phyloP scores from a whole-genome alignment of 2,329 filamentous ascomycete genomes.

The Tolypocladium cylindrosporum region DNA sequence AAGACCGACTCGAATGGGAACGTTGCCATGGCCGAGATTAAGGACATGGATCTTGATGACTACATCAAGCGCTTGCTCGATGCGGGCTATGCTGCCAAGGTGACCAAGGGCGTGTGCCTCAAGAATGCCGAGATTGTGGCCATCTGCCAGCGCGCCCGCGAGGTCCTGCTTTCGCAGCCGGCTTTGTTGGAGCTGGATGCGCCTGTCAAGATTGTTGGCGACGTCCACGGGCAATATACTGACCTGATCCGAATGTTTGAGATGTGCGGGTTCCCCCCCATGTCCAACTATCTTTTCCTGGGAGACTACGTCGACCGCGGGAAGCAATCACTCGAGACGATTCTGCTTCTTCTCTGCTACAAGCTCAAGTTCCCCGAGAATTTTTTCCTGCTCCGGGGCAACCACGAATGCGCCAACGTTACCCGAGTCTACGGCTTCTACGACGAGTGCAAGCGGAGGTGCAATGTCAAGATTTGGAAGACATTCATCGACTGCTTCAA shows the following conservation, averaged over 20 bases:
- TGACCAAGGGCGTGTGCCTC: constrained; percentile 92
- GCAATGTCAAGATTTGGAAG: constrained; percentile 97
- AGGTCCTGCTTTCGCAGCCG: constrained; percentile 84
- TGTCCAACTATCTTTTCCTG: constrained; percentile 85
- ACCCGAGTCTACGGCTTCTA: constrained; percentile 96
- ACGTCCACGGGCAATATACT: constrained; percentile 94
- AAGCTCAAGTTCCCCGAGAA: constrained; percentile 97
- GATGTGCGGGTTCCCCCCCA: constrained; percentile 94
- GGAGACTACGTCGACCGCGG: constrained; percentile 95
- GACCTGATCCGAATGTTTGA: constrained; percentile 96
- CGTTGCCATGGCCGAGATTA: constrained; percentile 83
- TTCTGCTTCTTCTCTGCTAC: constrained; percentile 85
- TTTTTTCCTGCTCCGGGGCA: constrained; percentile 89
- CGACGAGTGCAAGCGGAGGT: constrained; percentile 92
- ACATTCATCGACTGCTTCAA: constrained; percentile 97
- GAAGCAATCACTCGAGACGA: constrained; percentile 93
- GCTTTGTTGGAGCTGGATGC: constrained; percentile 85
- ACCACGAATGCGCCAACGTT: constrained; percentile 95
- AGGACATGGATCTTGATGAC: constrained; percentile 89
- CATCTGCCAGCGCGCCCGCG: constrained; percentile 80
- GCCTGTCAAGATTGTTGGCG: constrained; percentile 94
- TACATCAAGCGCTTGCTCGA: constrained; percentile 93
- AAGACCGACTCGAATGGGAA: constrained; percentile 34
- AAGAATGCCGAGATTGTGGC: constrained; percentile 97
- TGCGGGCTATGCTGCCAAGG: constrained; percentile 90